Percentiles rank a stretch among this genome's conserved stretches.
Evolutionary conservation across 2,329 filamentous ascomycete genomes (phyloP).

Genomic region (Corynespora cassiicola): DNA sequence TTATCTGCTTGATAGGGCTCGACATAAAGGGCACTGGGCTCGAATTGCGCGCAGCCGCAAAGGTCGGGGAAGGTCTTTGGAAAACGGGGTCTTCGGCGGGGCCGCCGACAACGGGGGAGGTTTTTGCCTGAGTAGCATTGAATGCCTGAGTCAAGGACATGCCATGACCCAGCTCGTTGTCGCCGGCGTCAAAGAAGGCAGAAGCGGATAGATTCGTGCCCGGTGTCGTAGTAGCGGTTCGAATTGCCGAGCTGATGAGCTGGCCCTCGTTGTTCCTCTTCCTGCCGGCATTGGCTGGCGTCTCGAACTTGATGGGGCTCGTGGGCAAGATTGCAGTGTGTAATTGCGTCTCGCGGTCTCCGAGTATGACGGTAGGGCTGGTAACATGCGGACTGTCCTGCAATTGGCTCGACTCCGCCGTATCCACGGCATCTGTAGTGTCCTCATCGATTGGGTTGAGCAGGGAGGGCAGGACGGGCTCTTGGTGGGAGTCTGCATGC

Average conservation of each 20-base stretch:
- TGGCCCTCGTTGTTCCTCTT: conserved; percentile 49
- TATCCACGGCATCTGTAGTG: conserved; percentile 24
- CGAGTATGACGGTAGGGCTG: conserved; percentile 36
- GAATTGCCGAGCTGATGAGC: conserved; percentile 46
- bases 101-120: conserved; percentile 48
- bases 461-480: conserved; percentile 20
- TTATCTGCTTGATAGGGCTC: conserved; percentile 44
- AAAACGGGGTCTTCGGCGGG: conserved; percentile 52
- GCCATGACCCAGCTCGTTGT: conserved; percentile 25
- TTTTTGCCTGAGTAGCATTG: conserved; percentile 52
- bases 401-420: conserved; percentile 34
- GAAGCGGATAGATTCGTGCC: conserved; percentile 42
- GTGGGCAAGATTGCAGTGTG: conserved; percentile 26
- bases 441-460: conserved; percentile 20
- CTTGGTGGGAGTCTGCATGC: too few relatives aligned
- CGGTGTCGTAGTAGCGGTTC: conserved; percentile 50
- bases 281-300: conserved; percentile 48
- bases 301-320: conserved; percentile 47
- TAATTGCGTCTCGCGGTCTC: conserved; percentile 30
- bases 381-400: conserved; percentile 29
- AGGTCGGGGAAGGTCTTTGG: conserved; percentile 54
- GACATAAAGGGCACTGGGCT: conserved; percentile 46
- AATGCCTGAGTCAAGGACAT: conserved; percentile 56
- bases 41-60: conserved; percentile 39
- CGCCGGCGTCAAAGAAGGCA: conserved; percentile 45